These are phyloP conservation scores for Solanum habrochaites DNA, from an alignment of 257 asterid genomes.

Conservation along the genomic window DNA sequence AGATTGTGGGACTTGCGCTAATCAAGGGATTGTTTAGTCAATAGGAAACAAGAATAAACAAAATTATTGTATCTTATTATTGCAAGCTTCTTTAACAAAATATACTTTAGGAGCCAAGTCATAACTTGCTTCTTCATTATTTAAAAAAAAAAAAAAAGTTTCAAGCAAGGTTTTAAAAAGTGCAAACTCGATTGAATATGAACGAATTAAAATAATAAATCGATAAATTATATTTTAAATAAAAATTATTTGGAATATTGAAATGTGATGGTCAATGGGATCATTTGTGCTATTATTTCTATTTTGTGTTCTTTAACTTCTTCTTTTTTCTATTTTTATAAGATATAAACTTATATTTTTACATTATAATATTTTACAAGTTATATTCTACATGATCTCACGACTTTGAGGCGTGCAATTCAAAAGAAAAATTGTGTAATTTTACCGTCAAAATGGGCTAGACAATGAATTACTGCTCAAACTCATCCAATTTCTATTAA, in stretches of 20 bases:
- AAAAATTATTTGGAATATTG: neutral
- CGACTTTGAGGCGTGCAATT: fast-evolving
- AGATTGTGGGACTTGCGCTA: conserved; percentile 6
- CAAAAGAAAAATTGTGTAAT: no score
- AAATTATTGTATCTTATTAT: neutral
- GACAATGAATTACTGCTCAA: neutral
- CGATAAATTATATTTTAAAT: fast-evolving
- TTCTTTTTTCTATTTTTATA: no score
- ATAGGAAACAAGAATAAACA: conserved; percentile 3
- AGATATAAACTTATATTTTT: neutral
- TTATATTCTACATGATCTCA: neutral
- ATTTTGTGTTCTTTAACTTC: no score
- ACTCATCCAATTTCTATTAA: no score
- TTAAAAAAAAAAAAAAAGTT: neutral
- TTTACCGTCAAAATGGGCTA: neutral
- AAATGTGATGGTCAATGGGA: neutral
- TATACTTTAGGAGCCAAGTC: neutral
- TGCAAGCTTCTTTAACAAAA: neutral
- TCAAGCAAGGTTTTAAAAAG: neutral
- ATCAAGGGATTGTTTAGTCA: conserved; percentile 28
- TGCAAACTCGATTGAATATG: neutral
- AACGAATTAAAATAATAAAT: neutral
- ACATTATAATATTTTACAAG: no score
- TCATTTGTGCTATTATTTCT: neutral
- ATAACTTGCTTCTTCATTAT: neutral